Percentiles rank a stretch among this genome's conserved stretches.
phyloP scores from a whole-genome alignment of 257 asterid genomes.

The Agastache rugosa region DNA sequence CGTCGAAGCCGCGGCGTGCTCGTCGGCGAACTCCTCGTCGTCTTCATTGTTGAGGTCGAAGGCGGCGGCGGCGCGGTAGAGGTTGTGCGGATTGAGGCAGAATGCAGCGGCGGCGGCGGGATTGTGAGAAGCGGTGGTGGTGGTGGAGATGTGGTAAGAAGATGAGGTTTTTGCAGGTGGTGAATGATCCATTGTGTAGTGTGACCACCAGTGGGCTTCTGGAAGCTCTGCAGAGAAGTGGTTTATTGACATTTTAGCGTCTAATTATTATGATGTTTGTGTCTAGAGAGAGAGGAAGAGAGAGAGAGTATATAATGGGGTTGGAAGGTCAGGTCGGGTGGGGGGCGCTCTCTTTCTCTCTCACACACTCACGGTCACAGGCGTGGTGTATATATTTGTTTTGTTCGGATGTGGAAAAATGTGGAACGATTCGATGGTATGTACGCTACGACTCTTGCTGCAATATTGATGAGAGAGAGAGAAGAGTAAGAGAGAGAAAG shows the following conservation, averaged over 20 bases:
- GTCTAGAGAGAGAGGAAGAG: background rate
- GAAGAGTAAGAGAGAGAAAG: background rate
- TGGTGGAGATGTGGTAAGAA: slow-evolving; percentile 24
- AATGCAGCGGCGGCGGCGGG: slow-evolving; percentile 6
- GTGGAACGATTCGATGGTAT: background rate
- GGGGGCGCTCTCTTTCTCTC: slow-evolving; percentile 32
- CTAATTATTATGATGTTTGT: background rate
- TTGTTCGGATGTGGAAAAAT: slow-evolving; percentile 4
- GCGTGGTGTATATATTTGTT: slow-evolving; percentile 4
- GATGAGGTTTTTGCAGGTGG: slow-evolving; percentile 44
- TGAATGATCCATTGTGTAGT: slow-evolving; percentile 42
- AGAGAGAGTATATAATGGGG: slow-evolving; percentile 25
- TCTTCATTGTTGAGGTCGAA: slow-evolving; percentile 69
- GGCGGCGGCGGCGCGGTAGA: slow-evolving; percentile 26
- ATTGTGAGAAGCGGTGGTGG: background rate
- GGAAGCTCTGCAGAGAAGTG: slow-evolving; percentile 58
- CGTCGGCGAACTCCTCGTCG: slow-evolving; percentile 39
- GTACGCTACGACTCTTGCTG: background rate
- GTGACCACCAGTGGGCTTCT: slow-evolving; percentile 62
- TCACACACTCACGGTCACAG: background rate
- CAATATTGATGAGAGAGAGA: background rate
- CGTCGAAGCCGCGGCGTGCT: background rate
- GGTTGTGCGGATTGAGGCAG: background rate
- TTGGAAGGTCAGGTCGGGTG: slow-evolving; percentile 21
- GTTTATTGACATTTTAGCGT: slow-evolving; percentile 63